Percentiles rank a stretch among this genome's conserved stretches.
Evolutionary conservation across 257 asterid species (phyloP).

Genomic region (Leptodermis oblonga): DNA sequence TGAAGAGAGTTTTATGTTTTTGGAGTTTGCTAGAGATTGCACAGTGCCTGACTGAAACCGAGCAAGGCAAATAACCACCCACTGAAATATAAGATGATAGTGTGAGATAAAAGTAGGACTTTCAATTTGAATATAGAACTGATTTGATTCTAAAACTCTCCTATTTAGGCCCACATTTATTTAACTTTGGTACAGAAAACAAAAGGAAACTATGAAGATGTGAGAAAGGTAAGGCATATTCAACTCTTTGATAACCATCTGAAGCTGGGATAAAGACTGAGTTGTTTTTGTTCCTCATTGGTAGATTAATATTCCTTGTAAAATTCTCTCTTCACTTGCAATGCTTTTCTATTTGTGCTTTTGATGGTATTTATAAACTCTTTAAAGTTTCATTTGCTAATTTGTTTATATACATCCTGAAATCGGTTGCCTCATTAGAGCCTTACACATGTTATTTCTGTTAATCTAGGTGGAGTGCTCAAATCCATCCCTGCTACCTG

Average conservation of each 20-base stretch:
- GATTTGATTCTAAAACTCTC: background rate
- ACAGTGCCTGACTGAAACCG: background rate
- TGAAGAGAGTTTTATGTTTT: background rate
- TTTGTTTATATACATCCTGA: background rate
- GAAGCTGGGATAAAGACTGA: no score
- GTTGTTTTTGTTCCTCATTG: background rate
- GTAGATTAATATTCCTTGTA: background rate
- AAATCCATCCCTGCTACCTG: constrained; percentile 94
- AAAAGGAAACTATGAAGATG: background rate
- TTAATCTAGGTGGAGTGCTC: constrained; percentile 81
- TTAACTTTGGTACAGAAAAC: background rate
- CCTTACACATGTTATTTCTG: constrained; percentile 2
- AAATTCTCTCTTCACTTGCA: background rate
- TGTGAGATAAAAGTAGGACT: background rate
- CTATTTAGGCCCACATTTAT: background rate
- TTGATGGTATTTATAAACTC: background rate
- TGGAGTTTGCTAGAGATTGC: background rate
- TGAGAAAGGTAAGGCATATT: background rate
- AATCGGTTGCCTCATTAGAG: background rate
- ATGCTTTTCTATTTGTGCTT: background rate
- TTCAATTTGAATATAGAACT: background rate
- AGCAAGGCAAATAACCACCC: background rate
- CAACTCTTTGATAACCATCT: background rate
- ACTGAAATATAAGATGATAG: background rate
- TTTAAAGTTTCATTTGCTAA: no score